Conservation (phyloP, 2,329 filamentous ascomycete species). For the Talaromyces amestolkiae region DNA sequence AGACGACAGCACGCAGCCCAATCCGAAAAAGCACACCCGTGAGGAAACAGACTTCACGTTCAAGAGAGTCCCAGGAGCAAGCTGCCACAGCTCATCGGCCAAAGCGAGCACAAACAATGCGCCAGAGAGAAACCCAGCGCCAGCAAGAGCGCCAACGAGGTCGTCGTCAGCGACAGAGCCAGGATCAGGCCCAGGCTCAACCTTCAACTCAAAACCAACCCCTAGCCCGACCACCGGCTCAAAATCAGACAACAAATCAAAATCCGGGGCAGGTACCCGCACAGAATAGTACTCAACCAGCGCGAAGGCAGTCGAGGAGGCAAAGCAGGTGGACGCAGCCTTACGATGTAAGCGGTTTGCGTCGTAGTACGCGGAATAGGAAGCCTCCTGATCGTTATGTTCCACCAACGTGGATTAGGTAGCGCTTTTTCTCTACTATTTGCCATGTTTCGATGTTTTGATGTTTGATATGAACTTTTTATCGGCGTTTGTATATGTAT, state of each 20-base stretch:
- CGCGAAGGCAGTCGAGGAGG: neutral
- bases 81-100: neutral
- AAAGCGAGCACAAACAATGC: neutral
- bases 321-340: neutral
- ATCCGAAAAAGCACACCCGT: neutral
- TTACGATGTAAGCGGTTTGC: neutral
- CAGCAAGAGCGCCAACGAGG: neutral
- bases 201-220: neutral
- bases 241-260: neutral
- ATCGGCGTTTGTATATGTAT: too few species aligned
- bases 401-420: neutral
- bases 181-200: neutral
- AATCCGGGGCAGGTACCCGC: neutral
- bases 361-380: neutral
- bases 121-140: neutral
- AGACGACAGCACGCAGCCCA: neutral
- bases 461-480: neutral
- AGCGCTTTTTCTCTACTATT: too few species aligned
- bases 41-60: neutral
- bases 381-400: slow-evolving; percentile 7
- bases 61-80: neutral
- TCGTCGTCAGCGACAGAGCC: neutral
- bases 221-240: neutral
- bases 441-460: neutral
- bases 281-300: neutral